Base-by-base conservation (phyloP, 768 basidiomycete species). In the Chalciporus pseudorubinellus region DNA sequence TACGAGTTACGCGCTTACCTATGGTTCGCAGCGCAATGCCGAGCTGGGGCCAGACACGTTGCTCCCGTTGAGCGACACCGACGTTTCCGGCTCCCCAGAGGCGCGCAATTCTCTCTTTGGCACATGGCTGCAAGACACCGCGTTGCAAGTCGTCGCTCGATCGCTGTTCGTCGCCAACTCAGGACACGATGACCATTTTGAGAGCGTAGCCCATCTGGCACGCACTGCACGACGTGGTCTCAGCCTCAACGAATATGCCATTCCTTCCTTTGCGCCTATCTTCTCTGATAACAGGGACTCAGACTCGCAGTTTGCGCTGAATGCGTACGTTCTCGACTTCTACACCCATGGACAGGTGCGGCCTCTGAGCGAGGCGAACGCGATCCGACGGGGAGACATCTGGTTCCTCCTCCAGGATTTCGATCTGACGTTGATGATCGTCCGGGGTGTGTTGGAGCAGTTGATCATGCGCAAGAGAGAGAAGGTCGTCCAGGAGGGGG, bases 311-410 rank as follows among this genome's bases (percentile, higher is more conserved):
- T 6, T 66, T 39, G 68, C 67, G 9, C 71, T 86, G 40, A 87
- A 88, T 52, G 85, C 83, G 0, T 86, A 86, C 58, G 63, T 88
- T 14, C 68, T 79, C 40, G 87, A 89, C 59, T 89, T 87, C 66
- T 87, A 78, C 60, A 75, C 63, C 1, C 87, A 89, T 51, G 87
- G 86, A 0, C 83, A 84, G 59, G 68, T 71, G 7, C 60, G 66
- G 2, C 70, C 80, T 2, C 63, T 87, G 29, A 71, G 69, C 11
- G 55, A 55, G 0, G 81, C 82, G 5, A 86, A 87, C 45, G 80
- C 75, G 2, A 82, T 86, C 39, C 68, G 83, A n/a, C 62, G 68
- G 5, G 82, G 82, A 9, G 83, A 86, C 21, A 53, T 85, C n/a
- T 86, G 85, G 83, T 85, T 78, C 63, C 55, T 77, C 6, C 70